These are phyloP conservation scores for Penicillium diatomitis DNA, from an alignment of 495 filamentous ascomycete species.

Conservation along the genomic window DNA sequence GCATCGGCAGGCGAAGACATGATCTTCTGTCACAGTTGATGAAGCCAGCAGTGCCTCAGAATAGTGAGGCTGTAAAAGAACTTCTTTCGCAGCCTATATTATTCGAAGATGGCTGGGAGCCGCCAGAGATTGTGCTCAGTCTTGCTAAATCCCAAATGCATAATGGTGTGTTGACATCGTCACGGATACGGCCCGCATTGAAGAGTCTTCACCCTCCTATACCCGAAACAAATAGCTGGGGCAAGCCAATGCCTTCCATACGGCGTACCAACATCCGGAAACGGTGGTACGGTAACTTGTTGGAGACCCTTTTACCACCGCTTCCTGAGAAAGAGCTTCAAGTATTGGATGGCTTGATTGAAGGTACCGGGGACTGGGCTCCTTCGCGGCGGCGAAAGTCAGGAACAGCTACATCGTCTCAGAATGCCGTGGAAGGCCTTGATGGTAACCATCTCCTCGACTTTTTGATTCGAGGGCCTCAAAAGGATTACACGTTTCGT, in stretches of 20 bases:
- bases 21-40: conserved; percentile 47
- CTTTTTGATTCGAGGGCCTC: conserved; percentile 23
- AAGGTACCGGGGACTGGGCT: conserved; percentile 39
- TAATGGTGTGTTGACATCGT: conserved; percentile 12
- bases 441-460: conserved; percentile 5
- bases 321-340: conserved; percentile 58
- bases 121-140: conserved; percentile 20
- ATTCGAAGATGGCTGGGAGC: conserved; percentile 29
- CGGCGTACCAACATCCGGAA: conserved; percentile 49
- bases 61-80: conserved; percentile 18
- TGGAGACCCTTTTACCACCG: conserved; percentile 59
- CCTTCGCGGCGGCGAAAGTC: conserved; percentile 27
- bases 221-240: conserved; percentile 57
- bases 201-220: conserved; percentile 40
- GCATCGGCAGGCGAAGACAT: conserved; percentile 58
- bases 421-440: not conserved
- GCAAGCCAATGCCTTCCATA: conserved; percentile 41
- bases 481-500: conserved; percentile 27
- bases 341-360: conserved; percentile 47
- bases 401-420: conserved; percentile 1
- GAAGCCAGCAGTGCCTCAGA: conserved; percentile 21
- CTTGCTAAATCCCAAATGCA: conserved; percentile 32
- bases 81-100: conserved; percentile 7
- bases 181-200: conserved; percentile 19
- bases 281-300: conserved; percentile 48